These are phyloP conservation scores for Dalbergia cultrata DNA, from an alignment of 306 rosid genomes.

Conservation along the genomic window DNA sequence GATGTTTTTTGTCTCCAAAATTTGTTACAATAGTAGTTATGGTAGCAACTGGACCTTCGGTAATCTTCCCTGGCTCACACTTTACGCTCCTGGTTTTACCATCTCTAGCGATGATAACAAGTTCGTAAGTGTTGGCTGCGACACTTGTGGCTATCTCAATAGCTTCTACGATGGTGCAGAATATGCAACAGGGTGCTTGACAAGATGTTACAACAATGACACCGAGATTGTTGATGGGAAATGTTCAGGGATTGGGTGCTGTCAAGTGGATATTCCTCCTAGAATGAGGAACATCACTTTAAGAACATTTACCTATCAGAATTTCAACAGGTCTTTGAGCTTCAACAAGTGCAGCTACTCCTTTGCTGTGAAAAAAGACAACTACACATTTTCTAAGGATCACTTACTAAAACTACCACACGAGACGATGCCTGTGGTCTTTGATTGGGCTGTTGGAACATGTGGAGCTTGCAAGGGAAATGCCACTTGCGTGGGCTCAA, in stretches of 20 bases:
- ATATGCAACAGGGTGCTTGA: no score
- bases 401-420: neutral
- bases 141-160: no score
- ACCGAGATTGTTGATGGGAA: no score
- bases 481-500: no score
- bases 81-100: neutral
- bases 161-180: no score
- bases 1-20: neutral
- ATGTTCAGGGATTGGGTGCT: no score
- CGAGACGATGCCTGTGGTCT: neutral
- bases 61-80: neutral
- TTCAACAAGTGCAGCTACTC: constrained; percentile 14
- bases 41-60: accelerated
- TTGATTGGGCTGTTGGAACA: no score
- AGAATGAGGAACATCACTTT: neutral
- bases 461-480: no score
- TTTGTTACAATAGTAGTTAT: neutral
- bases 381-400: constrained; percentile 18
- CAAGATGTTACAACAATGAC: no score
- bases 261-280: constrained; percentile 36
- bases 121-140: no score
- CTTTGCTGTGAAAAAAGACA: constrained; percentile 30
- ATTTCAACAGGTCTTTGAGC: neutral
- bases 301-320: neutral
- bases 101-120: no score